phyloP scores from a whole-genome alignment of 2,329 filamentous ascomycete species.

The Aspergillus uvarum region DNA sequence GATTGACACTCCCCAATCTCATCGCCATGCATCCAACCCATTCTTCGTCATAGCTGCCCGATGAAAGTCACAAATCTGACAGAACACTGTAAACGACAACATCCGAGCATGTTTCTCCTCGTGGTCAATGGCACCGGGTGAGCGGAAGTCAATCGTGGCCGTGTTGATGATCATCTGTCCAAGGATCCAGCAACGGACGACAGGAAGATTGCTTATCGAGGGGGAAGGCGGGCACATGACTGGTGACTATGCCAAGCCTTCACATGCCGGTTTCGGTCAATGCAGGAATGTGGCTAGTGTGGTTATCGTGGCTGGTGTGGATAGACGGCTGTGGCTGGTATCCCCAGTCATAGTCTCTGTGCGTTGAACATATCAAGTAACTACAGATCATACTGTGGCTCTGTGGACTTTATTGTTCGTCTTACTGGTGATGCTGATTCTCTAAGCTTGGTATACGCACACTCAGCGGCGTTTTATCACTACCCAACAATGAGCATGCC shows the following conservation, averaged over 20 bases:
- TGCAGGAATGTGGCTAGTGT: background rate
- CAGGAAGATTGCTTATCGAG: background rate
- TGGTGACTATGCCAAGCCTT: background rate
- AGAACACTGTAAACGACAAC: too few species aligned
- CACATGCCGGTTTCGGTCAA: background rate
- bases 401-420: too few species aligned
- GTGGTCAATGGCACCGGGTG: background rate
- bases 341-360: too few species aligned
- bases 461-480: too few species aligned
- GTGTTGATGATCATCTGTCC: background rate
- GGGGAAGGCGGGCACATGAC: too few species aligned
- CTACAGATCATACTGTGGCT: too few species aligned
- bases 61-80: background rate
- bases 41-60: background rate
- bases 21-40: background rate
- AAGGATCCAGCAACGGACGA: background rate
- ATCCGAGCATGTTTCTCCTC: background rate
- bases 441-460: too few species aligned
- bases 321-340: background rate
- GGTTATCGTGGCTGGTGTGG: background rate
- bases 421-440: too few species aligned
- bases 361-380: too few species aligned
- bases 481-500: background rate
- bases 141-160: background rate
- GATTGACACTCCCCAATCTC: background rate